These are phyloP conservation scores for Cutaneotrichosporon mucoides DNA, from an alignment of 1,284 basidiomycete genomes.

Conservation along the genomic window DNA sequence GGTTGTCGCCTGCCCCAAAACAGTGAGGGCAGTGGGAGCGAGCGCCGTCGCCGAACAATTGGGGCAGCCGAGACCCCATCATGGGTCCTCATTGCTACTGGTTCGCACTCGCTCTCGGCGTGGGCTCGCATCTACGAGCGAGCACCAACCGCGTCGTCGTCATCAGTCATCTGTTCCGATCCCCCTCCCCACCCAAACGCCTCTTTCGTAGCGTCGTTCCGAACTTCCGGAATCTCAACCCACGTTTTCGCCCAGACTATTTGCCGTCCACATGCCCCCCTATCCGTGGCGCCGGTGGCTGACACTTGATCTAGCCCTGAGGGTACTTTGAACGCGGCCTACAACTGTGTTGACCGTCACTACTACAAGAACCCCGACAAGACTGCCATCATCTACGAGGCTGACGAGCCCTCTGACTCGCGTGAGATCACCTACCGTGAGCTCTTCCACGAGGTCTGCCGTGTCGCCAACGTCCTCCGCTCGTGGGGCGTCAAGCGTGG, in stretches of 20 bases:
- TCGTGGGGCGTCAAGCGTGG: conserved; percentile 90
- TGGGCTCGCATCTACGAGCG: too few relatives aligned
- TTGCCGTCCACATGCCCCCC: neutral
- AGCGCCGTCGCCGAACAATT: neutral
- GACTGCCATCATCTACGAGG: conserved; percentile 98
- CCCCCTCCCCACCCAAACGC: too few relatives aligned
- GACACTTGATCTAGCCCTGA: conserved; percentile 56
- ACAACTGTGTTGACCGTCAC: conserved; percentile 92
- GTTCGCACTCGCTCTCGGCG: too few relatives aligned
- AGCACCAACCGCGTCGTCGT: too few relatives aligned
- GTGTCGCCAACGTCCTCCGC: conserved; percentile 88
- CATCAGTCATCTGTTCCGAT: too few relatives aligned
- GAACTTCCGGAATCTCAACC: too few relatives aligned
- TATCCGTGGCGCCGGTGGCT: neutral
- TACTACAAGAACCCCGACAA: conserved; percentile 83
- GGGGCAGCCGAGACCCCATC: too few relatives aligned
- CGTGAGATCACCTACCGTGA: conserved; percentile 73
- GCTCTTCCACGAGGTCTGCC: conserved; percentile 84
- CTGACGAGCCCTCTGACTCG: conserved; percentile 85
- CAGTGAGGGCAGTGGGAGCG: neutral
- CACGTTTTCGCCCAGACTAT: neutral
- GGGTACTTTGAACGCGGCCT: conserved; percentile 81
- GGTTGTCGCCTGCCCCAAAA: neutral
- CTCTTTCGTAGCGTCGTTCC: too few relatives aligned
- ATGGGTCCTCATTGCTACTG: too few relatives aligned